Conservation (phyloP, 345 rosid genomes). For the Populus alba region DNA sequence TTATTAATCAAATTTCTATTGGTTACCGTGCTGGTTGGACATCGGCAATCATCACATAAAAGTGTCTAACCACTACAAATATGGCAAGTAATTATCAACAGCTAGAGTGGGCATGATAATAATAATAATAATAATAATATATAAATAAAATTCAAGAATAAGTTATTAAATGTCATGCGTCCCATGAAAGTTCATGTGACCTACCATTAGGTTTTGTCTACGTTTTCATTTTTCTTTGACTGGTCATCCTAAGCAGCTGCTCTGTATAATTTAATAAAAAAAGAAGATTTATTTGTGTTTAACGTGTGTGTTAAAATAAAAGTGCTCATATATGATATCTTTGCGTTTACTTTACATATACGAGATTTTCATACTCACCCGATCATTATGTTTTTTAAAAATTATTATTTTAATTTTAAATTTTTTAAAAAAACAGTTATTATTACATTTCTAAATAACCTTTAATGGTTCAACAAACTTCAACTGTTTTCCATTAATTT, state of each 20-base stretch:
- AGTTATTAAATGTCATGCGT: constrained; percentile 21
- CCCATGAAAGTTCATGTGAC: constrained; percentile 21
- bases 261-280: background rate
- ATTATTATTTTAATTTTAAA: background rate
- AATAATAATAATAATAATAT: background rate
- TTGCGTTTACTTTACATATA: too few species aligned
- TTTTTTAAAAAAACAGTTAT: too few species aligned
- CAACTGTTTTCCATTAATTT: background rate
- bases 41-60: constrained; percentile 1
- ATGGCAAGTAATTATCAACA: constrained; percentile 8
- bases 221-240: background rate
- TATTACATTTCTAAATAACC: too few species aligned
- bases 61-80: constrained; percentile 18
- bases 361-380: background rate
- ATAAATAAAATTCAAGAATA: background rate
- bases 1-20: constrained; percentile 3
- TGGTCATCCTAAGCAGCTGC: background rate
- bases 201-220: constrained; percentile 32
- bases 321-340: background rate
- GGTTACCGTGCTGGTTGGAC: background rate
- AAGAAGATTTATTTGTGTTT: background rate
- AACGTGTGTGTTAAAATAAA: too few species aligned
- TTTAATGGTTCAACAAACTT: background rate
- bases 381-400: too few species aligned
- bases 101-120: constrained; percentile 9